Base-by-base conservation (phyloP, 106 monocot genomes). In the Phalaenopsis equestris region DNA sequence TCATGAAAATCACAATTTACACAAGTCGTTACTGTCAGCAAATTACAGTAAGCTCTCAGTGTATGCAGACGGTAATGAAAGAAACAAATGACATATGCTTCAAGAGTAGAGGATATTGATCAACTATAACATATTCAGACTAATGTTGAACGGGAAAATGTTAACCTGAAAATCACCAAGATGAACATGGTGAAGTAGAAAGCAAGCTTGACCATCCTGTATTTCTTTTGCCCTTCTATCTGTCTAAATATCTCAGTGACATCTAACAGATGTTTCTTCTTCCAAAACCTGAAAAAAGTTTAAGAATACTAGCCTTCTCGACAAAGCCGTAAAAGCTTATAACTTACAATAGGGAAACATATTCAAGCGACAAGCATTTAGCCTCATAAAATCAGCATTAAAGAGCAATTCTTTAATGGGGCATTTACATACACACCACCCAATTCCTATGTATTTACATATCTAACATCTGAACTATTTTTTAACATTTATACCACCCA, bases 221-320 rank as follows among this genome's bases (percentile, higher is more conserved):
- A 91, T 79, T 93, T 94, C 84, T 94, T 94, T 85, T 99, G 94
- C 76, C 48, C 85, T 83, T 87, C 82, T 65, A 99, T 81, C 18
- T 83, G 39, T 56, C 88, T 87, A 86, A 94, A 99, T 16, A 99
- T 87, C 79, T 99, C 98, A 41, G 98, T 99, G 42, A 99, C 93
- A 88, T 99, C 94, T 55, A 99, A 78, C n/a, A 89, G 83, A 88
- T 99, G 98, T 56, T 73, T 90, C 86, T 77, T 82, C 37, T 79
- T 86, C 83, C 78, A 87, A 87, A 86, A 98, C 80, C 97, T 98
- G 83, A 68, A 64, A 84, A 74, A 78, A 30, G 23, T 49, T 23
- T 15, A 48, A 37, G 41, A 49, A 43, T 49, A 11, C 52, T 24
- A 48, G 21, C 9, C 49, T 76, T 76, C 76, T 5, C 43, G 0